A percentile compares a stretch with the other conserved stretches of the same genome.
phyloP scores from a whole-genome alignment of 2,329 filamentous ascomycete genomes.

The Colletotrichum cereale region DNA sequence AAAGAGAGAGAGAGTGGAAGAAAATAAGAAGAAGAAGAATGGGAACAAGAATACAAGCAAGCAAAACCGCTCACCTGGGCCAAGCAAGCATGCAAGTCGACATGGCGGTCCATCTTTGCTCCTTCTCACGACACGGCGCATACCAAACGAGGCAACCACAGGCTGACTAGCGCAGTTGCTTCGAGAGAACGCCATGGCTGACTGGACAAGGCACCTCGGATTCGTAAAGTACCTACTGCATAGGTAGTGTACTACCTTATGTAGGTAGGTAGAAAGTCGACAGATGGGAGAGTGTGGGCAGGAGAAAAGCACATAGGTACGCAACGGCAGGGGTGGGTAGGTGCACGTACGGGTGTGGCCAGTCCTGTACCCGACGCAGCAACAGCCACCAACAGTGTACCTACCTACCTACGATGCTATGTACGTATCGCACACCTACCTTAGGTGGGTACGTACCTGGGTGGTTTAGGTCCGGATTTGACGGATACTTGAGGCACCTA shows the following conservation, averaged over 20 bases:
- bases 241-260: too few species aligned
- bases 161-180: conserved; percentile 15
- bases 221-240: not conserved
- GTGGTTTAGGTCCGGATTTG: too few species aligned
- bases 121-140: not conserved
- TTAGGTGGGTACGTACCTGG: too few species aligned
- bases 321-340: not conserved
- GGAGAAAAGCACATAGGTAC: not conserved
- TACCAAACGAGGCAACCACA: conserved; percentile 14
- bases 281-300: not conserved
- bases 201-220: not conserved
- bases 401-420: not conserved
- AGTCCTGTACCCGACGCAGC: not conserved
- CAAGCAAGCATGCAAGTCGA: not conserved
- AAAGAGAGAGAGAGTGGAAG: not conserved
- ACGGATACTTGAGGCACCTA: too few species aligned
- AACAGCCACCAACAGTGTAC: not conserved
- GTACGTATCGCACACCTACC: too few species aligned
- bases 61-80: not conserved
- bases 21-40: too few species aligned
- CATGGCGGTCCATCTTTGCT: not conserved
- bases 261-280: too few species aligned
- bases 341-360: not conserved
- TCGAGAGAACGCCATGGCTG: not conserved
- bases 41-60: not conserved